phyloP scores from a whole-genome alignment of 2,329 filamentous ascomycete genomes.

The Botrytis deweyae region DNA sequence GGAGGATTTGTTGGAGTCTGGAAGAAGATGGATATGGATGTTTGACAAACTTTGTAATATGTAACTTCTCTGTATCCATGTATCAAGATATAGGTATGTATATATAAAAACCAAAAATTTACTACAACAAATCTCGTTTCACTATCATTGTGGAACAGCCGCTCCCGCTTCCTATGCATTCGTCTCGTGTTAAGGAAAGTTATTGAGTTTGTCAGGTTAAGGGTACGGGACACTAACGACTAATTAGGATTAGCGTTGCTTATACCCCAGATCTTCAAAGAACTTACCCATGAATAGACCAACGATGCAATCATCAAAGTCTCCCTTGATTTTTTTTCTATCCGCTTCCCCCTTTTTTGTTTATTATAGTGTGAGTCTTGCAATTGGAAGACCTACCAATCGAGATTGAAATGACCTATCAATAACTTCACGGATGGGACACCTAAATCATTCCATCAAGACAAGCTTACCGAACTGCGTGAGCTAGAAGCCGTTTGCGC shows the following conservation, averaged over 20 bases:
- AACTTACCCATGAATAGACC: background rate
- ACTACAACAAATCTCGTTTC: background rate
- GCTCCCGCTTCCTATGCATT: background rate
- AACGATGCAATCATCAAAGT: background rate
- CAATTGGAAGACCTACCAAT: background rate
- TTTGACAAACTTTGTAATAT: background rate
- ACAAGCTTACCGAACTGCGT: slow-evolving; percentile 22
- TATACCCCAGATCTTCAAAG: slow-evolving; percentile 22
- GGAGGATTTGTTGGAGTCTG: slow-evolving; percentile 53
- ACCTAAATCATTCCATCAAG: slow-evolving; percentile 13
- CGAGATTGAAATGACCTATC: slow-evolving; percentile 12
- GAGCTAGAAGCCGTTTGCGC: slow-evolving; percentile 22
- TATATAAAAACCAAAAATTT: background rate
- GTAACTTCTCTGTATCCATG: background rate
- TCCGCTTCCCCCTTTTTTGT: background rate
- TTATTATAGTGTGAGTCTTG: background rate
- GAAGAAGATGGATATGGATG: slow-evolving; percentile 27
- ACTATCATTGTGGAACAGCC: background rate
- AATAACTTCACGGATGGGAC: slow-evolving; percentile 22
- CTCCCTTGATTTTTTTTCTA: background rate
- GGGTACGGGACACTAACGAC: background rate
- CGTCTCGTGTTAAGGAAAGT: background rate
- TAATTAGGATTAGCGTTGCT: background rate
- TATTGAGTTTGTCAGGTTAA: background rate
- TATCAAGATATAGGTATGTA: background rate